Conservation (phyloP, 2,329 filamentous ascomycete genomes). For the Nannizziopsis arthrosporioides region DNA sequence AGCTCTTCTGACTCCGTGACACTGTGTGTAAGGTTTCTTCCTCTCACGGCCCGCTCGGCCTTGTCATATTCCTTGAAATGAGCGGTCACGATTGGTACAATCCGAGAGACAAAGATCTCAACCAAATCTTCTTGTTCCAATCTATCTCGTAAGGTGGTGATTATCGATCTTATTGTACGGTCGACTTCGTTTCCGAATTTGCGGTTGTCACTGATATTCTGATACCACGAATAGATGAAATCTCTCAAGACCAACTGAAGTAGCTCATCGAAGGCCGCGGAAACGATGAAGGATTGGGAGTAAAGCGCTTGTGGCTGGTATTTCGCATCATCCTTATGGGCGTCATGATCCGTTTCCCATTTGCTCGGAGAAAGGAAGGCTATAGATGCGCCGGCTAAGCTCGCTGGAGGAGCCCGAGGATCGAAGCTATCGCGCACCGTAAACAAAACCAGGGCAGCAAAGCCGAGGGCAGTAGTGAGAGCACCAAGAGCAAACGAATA, state of each 20-base stretch:
- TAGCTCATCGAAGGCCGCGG: constrained; percentile 65
- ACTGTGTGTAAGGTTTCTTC: constrained; percentile 73
- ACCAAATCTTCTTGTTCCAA: constrained; percentile 69
- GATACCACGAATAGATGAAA: constrained; percentile 83
- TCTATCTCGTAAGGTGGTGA: constrained; percentile 59
- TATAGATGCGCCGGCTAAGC: constrained; percentile 21
- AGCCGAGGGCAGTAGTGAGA: constrained; percentile 42
- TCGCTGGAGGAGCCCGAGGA: constrained; percentile 35
- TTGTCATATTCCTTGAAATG: constrained; percentile 87
- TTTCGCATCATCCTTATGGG: constrained; percentile 51
- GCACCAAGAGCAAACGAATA: constrained; percentile 69
- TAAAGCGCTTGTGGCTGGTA: constrained; percentile 63
- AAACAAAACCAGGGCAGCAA: constrained; percentile 50
- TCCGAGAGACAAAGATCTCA: constrained; percentile 65
- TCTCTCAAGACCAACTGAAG: constrained; percentile 67
- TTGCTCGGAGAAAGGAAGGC: constrained; percentile 50
- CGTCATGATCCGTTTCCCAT: constrained; percentile 61
- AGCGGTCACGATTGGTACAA: constrained; percentile 76
- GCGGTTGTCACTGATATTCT: constrained; percentile 66
- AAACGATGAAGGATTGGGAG: constrained; percentile 63
- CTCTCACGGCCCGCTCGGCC: constrained; percentile 75
- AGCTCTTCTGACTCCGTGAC: constrained; percentile 95
- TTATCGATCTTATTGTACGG: constrained; percentile 58
- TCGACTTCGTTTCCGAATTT: constrained; percentile 82
- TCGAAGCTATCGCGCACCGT: constrained; percentile 38